Base-by-base conservation (phyloP, 2,329 filamentous ascomycete genomes). In the Ophiostoma fasciatum region DNA sequence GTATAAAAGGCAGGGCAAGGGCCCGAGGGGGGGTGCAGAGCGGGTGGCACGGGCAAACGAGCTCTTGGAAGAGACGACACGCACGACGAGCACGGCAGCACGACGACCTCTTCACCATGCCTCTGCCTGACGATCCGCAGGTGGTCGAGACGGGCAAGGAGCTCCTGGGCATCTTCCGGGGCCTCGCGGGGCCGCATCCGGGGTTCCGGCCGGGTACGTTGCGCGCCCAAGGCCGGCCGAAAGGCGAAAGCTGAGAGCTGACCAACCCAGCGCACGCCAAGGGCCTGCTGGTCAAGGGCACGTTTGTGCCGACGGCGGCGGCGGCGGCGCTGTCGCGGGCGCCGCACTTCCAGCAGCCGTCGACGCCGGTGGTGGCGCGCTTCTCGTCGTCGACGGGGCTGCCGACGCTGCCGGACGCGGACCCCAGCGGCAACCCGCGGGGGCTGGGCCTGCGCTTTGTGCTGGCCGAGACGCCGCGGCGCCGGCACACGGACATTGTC, bases 401-500 rank as follows among this genome's bases (percentile, higher is more conserved):
- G 22, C 66, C 66, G 4, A 40, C 55, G 2, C 60, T 71, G 40
- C 61, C 66, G 1, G 66, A 71, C 46, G 60, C 54, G 6, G 60
- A 64, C 30, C 44, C 56, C 9, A 61, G 60, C 35, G 59, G 60
- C 42, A 62, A 63, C 40, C 66, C 66, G 1, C 59, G 59, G 7
- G 66, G 65, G 18, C 49, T 69, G 5, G 65, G 56, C 4, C 47
- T 68, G 22, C 61, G 66, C 2, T 70, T 71, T 49, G 44, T 59
- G 14, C 56, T 68, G 3, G 49, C 52, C 10, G 48, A 51, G 28
- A 44, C 46, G 7, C 53, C 56, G 1, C 54, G 59, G 12, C 56
- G 56, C 31, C 49, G 57, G 15, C 69, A 74, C 50, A 73, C 68
- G 2, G 69, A 75, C 46, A 65, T 74, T 44, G 54, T 74, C 34